Base-by-base conservation (phyloP, 441 rosid species). In the Populus hybrid region DNA sequence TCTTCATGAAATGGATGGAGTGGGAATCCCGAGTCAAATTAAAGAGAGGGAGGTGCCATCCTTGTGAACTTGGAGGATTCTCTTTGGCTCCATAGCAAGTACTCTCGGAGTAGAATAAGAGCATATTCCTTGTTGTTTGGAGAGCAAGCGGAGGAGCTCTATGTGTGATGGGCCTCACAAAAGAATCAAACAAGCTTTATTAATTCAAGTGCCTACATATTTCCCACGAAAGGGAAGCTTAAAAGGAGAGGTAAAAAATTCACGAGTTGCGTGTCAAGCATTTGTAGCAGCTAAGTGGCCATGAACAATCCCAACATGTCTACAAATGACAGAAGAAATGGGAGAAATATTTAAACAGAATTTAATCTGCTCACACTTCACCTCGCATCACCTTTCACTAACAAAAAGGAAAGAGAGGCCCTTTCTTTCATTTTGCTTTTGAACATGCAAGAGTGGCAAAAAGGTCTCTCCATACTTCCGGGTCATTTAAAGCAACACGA, bases 331-430 rank as follows among this genome's bases (percentile, higher is more conserved):
- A 69, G 16, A 5, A 54, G 50, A 73, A 79, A 72, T 54, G 30
- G 35, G 67, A 69, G 40, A 80, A 12, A 54, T 32, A 57, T 5
- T 21, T 35, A 26, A 59, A 32, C 46, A 75, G 6, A 30, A 5
- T 30, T 57, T 63, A 54, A 73, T 74, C 81, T 75, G 78, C 77
- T 69, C 40, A 79, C 73, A 79, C 81, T 82, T 77, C 77, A 69
- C 75, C 72, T 78, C 78, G 77, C 85, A 77, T 80, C 84, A 83
- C 36, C 85, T 82, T 83, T 80, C 85, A 82, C 85, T 83, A 78
- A 35, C 42, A 32, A 73, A 76, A 84, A 40, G 50, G 26, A 11
- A 26, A 59, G 30, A n/a, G 16, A 14, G 24, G 16, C 12, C 50
- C 18, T 67, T n/a, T 66, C 36, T 67, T n/a, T 66, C 14, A 12